Evolutionary conservation across 257 asterid genomes (phyloP).

Genomic region (Fraxinus cuspidata): DNA sequence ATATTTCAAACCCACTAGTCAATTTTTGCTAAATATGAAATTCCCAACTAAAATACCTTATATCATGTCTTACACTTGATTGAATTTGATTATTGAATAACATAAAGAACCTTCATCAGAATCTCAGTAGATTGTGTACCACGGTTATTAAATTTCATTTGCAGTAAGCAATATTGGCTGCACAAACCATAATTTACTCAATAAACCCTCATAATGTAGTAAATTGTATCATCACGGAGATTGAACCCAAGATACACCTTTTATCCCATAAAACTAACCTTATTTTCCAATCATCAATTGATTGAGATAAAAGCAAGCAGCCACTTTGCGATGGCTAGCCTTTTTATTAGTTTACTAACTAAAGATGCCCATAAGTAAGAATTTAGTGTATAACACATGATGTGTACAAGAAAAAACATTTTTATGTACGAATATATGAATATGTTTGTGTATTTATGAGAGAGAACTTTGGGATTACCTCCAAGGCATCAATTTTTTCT

Average conservation of each 20-base stretch:
- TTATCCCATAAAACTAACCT: constrained; percentile 2
- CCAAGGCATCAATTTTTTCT: constrained; percentile 88
- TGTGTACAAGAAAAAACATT: constrained; percentile 12
- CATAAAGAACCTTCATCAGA: not conserved
- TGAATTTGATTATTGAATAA: not conserved
- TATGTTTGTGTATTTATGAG: constrained; percentile 9
- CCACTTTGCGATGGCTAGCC: constrained; percentile 14
- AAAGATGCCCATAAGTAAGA: constrained; percentile 9
- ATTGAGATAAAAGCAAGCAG: constrained; percentile 1
- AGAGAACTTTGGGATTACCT: constrained; percentile 49
- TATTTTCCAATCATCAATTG: constrained; percentile 8
- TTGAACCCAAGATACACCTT: constrained; percentile 8
- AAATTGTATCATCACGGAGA: not conserved
- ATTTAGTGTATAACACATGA: constrained; percentile 5
- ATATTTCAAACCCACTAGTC: too few species aligned
- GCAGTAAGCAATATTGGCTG: not conserved
- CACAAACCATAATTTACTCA: not conserved
- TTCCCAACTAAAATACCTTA: not conserved
- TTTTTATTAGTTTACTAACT: not conserved
- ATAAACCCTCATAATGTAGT: not conserved
- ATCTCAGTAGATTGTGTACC: constrained; percentile 2
- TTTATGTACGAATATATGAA: not conserved
- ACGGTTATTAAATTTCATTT: not conserved
- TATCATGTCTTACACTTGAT: constrained; percentile 2
- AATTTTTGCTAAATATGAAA: too few species aligned